These are phyloP conservation scores for Aspergillus conjunctus DNA, from an alignment of 495 filamentous ascomycete species.

Conservation along the genomic window DNA sequence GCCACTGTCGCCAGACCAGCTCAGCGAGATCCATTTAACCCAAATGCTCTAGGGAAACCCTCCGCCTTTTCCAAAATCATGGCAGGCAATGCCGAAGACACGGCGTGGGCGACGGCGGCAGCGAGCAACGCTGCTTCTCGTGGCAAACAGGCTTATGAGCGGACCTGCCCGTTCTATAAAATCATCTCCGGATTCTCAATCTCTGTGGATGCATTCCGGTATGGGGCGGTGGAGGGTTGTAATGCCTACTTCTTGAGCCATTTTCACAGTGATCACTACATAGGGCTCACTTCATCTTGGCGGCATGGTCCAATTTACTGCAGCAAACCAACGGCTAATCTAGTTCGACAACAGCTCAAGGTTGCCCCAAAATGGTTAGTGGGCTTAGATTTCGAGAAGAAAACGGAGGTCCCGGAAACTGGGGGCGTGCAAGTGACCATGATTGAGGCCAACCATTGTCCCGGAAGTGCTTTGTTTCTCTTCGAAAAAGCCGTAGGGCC, in stretches of 20 bases:
- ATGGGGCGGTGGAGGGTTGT: slow-evolving; percentile 88
- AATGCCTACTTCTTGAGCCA: slow-evolving; percentile 97
- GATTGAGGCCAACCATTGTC: slow-evolving; percentile 97
- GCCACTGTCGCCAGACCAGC: slow-evolving; percentile 72
- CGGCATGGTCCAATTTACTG: slow-evolving; percentile 95
- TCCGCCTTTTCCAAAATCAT: slow-evolving; percentile 92
- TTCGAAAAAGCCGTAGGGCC: slow-evolving; percentile 77
- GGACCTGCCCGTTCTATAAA: slow-evolving; percentile 98
- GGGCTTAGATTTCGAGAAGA: slow-evolving; percentile 83
- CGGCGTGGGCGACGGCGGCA: slow-evolving; percentile 85
- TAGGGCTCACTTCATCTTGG: slow-evolving; percentile 87
- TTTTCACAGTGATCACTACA: slow-evolving; percentile 97
- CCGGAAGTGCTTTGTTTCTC: slow-evolving; percentile 88
- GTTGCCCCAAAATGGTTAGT: slow-evolving; percentile 87
- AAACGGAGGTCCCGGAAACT: slow-evolving; percentile 74
- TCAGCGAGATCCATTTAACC: slow-evolving; percentile 71
- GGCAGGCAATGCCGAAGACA: slow-evolving; percentile 85
- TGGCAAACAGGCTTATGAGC: slow-evolving; percentile 85
- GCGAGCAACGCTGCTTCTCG: slow-evolving; percentile 74
- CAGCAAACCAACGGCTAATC: slow-evolving; percentile 85
- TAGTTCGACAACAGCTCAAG: slow-evolving; percentile 81
- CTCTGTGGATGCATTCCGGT: slow-evolving; percentile 94
- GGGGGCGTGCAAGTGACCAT: slow-evolving; percentile 85
- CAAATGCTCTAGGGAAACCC: slow-evolving; percentile 39
- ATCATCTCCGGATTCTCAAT: slow-evolving; percentile 90